These are phyloP conservation scores for Triticum timopheevii DNA, from an alignment of 176 grass and related monocot species.

Conservation along the genomic window DNA sequence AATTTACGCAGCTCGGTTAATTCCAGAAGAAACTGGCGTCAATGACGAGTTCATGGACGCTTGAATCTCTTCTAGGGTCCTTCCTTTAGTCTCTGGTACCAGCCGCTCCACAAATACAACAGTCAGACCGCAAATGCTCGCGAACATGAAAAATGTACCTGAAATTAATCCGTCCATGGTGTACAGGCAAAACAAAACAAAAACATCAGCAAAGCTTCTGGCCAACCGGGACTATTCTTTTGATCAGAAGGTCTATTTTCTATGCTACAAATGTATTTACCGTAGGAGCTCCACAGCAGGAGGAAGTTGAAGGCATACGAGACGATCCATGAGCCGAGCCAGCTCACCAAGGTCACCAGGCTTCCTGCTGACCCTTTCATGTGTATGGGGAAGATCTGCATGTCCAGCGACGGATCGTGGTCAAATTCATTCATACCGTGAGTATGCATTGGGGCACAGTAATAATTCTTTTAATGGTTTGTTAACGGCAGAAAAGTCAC, in stretches of 20 bases:
- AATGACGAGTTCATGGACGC: conserved; percentile 59
- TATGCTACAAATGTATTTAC: conserved; percentile 37
- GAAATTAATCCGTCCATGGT: background rate
- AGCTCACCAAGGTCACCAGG: conserved; percentile 81
- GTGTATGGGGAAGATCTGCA: conserved; percentile 85
- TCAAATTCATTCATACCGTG: background rate
- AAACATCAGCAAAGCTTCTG: background rate
- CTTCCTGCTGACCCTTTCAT: conserved; percentile 83
- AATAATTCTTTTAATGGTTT: background rate
- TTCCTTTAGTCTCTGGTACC: conserved; percentile 87
- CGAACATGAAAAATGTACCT: conserved; percentile 84
- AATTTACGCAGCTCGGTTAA: background rate
- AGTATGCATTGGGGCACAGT: background rate
- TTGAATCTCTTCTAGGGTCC: conserved; percentile 84
- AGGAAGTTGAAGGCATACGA: conserved; percentile 85
- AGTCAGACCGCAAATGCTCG: conserved; percentile 58
- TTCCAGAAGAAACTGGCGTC: background rate
- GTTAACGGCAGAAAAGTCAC: conserved; percentile 16
- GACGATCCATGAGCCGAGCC: conserved; percentile 76
- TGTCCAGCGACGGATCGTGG: background rate
- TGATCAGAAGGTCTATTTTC: background rate
- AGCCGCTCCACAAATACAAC: conserved; percentile 65
- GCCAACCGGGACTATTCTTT: background rate
- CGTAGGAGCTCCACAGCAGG: conserved; percentile 66
- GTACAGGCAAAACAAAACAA: background rate